Conservation (phyloP, 1,139 yeast species). For the Blastobotrys apis region DNA sequence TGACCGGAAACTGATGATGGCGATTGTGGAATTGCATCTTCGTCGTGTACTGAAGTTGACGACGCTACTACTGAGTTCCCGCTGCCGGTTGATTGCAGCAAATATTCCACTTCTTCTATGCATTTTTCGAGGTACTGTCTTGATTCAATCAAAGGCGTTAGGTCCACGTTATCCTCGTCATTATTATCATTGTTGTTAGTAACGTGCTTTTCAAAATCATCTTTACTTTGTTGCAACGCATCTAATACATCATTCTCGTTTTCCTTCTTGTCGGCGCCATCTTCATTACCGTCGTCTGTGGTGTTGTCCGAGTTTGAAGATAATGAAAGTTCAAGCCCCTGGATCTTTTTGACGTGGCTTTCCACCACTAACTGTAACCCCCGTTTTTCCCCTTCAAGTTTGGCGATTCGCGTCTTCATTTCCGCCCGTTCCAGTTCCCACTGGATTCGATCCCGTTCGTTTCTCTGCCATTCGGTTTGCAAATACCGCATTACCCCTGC, state of each 20-base stretch:
- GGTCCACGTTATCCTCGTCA: constrained; percentile 21
- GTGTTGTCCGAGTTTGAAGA: neutral
- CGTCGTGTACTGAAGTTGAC: constrained; percentile 5
- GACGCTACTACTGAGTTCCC: constrained; percentile 12
- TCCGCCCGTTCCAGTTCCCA: constrained; percentile 55
- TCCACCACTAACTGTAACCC: constrained; percentile 32
- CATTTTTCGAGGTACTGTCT: constrained; percentile 35
- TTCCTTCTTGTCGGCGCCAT: too few species aligned
- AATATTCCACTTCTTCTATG: constrained; percentile 35
- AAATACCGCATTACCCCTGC: constrained; percentile 55
- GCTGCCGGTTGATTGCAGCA: constrained; percentile 30
- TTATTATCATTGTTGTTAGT: constrained; percentile 14
- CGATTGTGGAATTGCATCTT: neutral
- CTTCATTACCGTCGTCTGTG: neutral
- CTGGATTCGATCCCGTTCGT: constrained; percentile 51
- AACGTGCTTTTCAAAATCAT: constrained; percentile 22
- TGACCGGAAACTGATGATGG: neutral
- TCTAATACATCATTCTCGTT: neutral
- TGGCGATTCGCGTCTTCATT: constrained; percentile 43
- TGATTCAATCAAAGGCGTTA: constrained; percentile 31
- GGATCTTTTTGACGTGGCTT: constrained; percentile 29
- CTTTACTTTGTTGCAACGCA: neutral
- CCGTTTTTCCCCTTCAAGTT: constrained; percentile 40
- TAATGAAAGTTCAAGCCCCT: constrained; percentile 29
- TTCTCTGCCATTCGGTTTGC: constrained; percentile 53